These are phyloP conservation scores for Colletotrichum eleusines DNA, from an alignment of 2,329 filamentous ascomycete genomes.

Conservation along the genomic window DNA sequence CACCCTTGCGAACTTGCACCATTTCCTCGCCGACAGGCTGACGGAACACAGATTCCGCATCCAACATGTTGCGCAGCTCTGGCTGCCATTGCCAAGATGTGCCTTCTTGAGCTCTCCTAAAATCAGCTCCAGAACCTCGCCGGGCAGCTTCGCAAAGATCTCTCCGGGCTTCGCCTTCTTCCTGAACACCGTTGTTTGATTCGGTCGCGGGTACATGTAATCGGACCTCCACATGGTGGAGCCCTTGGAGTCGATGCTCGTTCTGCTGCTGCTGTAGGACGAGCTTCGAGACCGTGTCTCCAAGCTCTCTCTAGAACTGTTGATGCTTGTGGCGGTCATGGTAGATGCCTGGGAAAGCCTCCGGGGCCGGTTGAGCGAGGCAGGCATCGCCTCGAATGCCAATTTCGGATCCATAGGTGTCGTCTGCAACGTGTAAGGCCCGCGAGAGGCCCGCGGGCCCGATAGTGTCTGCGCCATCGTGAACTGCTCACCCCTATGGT, in stretches of 20 bases:
- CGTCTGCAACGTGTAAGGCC: slow-evolving; percentile 45
- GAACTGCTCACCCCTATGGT: slow-evolving; percentile 34
- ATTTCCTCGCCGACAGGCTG: slow-evolving; percentile 63
- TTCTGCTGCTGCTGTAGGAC: slow-evolving; percentile 53
- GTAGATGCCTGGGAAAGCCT: slow-evolving; percentile 51
- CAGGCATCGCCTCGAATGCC: slow-evolving; percentile 41
- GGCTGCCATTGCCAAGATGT: slow-evolving; percentile 61
- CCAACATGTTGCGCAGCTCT: slow-evolving; percentile 74
- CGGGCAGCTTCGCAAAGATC: slow-evolving; percentile 66
- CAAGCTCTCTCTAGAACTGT: slow-evolving; percentile 48
- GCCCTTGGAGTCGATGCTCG: slow-evolving; percentile 57
- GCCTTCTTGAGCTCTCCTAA: slow-evolving; percentile 63
- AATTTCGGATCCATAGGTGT: slow-evolving; percentile 43
- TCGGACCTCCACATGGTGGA: slow-evolving; percentile 46
- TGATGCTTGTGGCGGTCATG: slow-evolving; percentile 45
- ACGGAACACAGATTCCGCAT: slow-evolving; percentile 70
- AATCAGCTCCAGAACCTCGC: slow-evolving; percentile 70
- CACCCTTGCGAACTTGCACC: slow-evolving; percentile 62
- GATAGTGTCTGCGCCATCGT: slow-evolving; percentile 27
- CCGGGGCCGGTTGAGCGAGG: slow-evolving; percentile 52
- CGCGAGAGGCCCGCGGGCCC: slow-evolving; percentile 22
- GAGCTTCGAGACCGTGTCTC: slow-evolving; percentile 46
- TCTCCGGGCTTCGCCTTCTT: slow-evolving; percentile 59
- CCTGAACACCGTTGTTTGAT: slow-evolving; percentile 45
- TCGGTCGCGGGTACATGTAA: slow-evolving; percentile 44